Conservation (phyloP, 257 asterid species). For the Nicotiana attenuata region DNA sequence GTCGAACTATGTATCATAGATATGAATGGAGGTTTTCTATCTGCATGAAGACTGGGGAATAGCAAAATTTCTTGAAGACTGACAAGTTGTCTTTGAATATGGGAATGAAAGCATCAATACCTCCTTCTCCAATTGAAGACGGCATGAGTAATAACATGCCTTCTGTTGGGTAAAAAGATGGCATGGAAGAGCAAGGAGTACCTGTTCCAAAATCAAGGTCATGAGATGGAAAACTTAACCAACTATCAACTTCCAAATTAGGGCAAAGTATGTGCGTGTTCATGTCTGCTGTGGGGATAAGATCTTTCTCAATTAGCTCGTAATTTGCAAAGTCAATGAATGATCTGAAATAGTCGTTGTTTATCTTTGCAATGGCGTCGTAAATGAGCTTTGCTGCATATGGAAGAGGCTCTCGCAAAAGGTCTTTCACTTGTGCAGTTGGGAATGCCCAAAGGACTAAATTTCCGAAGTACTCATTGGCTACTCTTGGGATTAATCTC, state of each 20-base stretch:
- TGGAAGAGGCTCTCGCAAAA: constrained; percentile 33
- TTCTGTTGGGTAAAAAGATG: constrained; percentile 56
- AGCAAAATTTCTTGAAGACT: constrained; percentile 35
- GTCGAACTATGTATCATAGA: background rate
- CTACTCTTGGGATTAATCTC: constrained; percentile 48
- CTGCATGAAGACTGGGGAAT: background rate
- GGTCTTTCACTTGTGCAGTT: constrained; percentile 32
- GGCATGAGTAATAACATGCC: constrained; percentile 66
- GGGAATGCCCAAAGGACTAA: background rate
- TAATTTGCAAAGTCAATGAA: constrained; percentile 58
- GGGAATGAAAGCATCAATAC: constrained; percentile 63
- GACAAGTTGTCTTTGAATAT: constrained; percentile 46
- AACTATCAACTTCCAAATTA: constrained; percentile 67
- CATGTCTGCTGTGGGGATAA: constrained; percentile 17
- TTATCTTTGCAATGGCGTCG: constrained; percentile 46
- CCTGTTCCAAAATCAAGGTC: constrained; percentile 78
- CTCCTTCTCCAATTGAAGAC: constrained; percentile 23
- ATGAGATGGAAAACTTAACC: constrained; percentile 77
- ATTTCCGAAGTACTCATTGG: constrained; percentile 22
- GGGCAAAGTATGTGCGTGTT: constrained; percentile 58
- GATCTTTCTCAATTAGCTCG: constrained; percentile 41
- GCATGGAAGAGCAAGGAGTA: constrained; percentile 59
- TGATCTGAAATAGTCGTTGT: constrained; percentile 58
- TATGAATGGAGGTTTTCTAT: background rate
- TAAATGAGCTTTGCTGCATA: constrained; percentile 54